Evolutionary conservation across 345 rosid genomes (phyloP).

Genomic region (Angophora floribunda): DNA sequence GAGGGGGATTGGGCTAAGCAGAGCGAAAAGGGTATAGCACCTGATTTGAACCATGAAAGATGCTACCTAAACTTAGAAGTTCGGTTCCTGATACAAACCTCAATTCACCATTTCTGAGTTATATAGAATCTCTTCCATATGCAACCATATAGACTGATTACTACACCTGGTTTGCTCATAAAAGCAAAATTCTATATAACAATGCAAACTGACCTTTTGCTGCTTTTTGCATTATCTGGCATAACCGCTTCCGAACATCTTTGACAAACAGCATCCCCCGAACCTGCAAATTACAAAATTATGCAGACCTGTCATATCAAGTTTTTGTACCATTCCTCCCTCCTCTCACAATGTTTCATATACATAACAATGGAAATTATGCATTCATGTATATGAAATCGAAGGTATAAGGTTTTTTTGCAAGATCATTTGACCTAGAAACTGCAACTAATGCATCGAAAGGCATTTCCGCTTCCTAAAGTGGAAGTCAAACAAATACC

Average conservation of each 20-base stretch:
- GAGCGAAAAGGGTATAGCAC: neutral
- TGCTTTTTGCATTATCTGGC: constrained; percentile 85
- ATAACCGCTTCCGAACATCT: constrained; percentile 81
- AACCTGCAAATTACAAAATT: constrained; percentile 33
- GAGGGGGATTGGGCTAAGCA: too few species aligned
- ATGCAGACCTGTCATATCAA: neutral
- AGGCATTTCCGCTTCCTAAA: neutral
- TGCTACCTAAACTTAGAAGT: neutral
- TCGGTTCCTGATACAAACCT: neutral
- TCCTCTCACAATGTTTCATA: neutral
- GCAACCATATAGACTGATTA: neutral
- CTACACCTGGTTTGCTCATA: neutral
- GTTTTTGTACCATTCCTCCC: neutral
- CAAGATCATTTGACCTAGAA: neutral
- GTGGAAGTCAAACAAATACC: constrained; percentile 25
- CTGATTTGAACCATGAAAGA: neutral
- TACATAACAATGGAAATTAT: neutral
- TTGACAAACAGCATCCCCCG: constrained; percentile 91
- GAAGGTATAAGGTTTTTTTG: neutral
- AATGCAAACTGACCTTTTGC: constrained; percentile 48
- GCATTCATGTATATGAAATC: neutral
- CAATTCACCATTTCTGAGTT: neutral
- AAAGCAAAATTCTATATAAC: neutral
- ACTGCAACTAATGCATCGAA: neutral
- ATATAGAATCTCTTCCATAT: neutral